These are phyloP conservation scores for Arthrinium puccinioides DNA, from an alignment of 2,329 filamentous ascomycete species.

Conservation along the genomic window DNA sequence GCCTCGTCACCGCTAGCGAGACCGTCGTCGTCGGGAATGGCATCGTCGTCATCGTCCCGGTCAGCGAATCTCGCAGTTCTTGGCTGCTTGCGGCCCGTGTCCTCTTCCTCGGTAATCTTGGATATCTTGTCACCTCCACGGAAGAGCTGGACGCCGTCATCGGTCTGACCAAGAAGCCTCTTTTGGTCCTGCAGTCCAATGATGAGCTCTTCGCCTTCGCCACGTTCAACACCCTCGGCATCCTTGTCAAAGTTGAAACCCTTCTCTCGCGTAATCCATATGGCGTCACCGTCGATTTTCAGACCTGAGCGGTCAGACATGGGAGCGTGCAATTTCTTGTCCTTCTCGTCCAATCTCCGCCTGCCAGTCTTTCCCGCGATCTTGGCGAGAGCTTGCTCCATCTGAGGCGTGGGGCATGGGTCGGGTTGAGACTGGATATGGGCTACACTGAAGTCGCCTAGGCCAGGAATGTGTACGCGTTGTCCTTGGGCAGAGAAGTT, in stretches of 20 bases:
- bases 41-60: constrained; percentile 44
- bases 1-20: constrained; percentile 48
- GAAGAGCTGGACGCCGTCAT: constrained; percentile 80
- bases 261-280: constrained; percentile 73
- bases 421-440: constrained; percentile 85
- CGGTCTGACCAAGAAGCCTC: constrained; percentile 72
- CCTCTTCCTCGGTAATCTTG: constrained; percentile 48
- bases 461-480: constrained; percentile 82
- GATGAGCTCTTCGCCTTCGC: constrained; percentile 93
- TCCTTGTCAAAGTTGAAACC: constrained; percentile 69
- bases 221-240: constrained; percentile 63
- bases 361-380: constrained; percentile 74
- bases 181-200: constrained; percentile 80
- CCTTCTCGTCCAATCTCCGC: constrained; percentile 84
- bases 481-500: constrained; percentile 86
- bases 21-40: constrained; percentile 47
- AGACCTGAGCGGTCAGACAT: constrained; percentile 98
- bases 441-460: constrained; percentile 80
- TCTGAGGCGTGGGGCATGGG: constrained; percentile 87
- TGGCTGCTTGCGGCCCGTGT: constrained; percentile 54
- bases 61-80: constrained; percentile 51
- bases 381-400: constrained; percentile 82
- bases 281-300: constrained; percentile 92
- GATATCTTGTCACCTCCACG: constrained; percentile 65
- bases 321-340: constrained; percentile 91